Conservation (phyloP, 1,284 basidiomycete species). For the Microbotryomycetes sp. region DNA sequence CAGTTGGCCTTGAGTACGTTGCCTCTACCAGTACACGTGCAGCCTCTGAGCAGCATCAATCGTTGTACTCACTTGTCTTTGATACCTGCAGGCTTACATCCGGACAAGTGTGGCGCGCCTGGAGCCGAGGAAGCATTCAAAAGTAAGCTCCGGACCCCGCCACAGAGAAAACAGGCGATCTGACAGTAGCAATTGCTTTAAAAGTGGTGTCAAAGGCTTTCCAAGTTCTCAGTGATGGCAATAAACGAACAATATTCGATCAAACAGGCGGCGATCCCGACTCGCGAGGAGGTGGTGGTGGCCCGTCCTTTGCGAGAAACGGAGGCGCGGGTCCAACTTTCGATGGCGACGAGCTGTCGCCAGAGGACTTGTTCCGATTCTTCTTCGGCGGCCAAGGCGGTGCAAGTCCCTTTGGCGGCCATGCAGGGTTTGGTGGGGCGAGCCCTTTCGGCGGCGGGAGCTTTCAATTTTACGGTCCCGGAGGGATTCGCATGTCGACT, state of each 20-base stretch:
- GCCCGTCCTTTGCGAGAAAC: conserved; percentile 47
- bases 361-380: conserved; percentile 97
- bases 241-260: conserved; percentile 87
- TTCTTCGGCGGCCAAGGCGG: conserved; percentile 79
- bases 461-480: conserved; percentile 50
- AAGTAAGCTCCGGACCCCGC: conserved; percentile 54
- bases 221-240: conserved; percentile 54
- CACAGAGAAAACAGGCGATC: neutral
- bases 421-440: conserved; percentile 46
- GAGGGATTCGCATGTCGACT: conserved; percentile 31
- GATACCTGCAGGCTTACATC: conserved; percentile 19
- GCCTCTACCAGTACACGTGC: too few species aligned
- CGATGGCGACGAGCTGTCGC: conserved; percentile 74
- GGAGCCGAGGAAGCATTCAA: conserved; percentile 99
- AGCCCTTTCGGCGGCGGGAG: conserved; percentile 54
- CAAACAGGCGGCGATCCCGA: conserved; percentile 79
- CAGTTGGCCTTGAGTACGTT: too few species aligned
- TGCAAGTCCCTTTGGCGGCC: conserved; percentile 44
- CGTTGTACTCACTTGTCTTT: conserved; percentile 18
- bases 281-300: conserved; percentile 52
- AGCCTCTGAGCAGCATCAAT: too few species aligned
- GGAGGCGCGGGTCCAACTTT: conserved; percentile 43
- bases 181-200: conserved; percentile 5
- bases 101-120: conserved; percentile 61
- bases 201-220: conserved; percentile 82